Evolutionary conservation across 2,329 filamentous ascomycete species (phyloP).

Genomic region (Ascochyta fabae): DNA sequence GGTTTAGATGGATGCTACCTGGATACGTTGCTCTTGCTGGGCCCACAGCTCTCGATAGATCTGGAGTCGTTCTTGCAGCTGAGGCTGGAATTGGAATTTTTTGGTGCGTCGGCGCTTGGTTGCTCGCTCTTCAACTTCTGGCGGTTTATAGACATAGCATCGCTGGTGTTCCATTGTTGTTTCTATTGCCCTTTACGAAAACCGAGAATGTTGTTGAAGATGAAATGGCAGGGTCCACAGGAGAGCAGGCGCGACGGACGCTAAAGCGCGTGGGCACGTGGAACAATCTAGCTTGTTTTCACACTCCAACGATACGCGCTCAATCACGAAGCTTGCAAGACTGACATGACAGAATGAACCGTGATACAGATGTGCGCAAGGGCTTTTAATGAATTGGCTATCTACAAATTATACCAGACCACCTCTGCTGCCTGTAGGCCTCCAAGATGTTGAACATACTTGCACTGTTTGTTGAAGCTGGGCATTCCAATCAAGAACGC

Average conservation of each 20-base stretch:
- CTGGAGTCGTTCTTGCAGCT: constrained; percentile 58
- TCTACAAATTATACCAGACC: background rate
- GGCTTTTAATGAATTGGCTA: background rate
- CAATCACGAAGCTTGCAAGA: too few relatives aligned
- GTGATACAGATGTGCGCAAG: background rate
- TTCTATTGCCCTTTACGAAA: background rate
- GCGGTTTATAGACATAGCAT: constrained; percentile 54
- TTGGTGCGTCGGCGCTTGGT: constrained; percentile 51
- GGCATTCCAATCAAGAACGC: background rate
- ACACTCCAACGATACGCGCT: background rate
- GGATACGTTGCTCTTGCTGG: constrained; percentile 67
- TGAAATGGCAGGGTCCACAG: constrained; percentile 15
- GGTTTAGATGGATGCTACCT: constrained; percentile 50
- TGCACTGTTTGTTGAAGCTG: background rate
- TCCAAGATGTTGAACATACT: background rate
- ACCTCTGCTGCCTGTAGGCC: background rate
- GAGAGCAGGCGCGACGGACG: constrained; percentile 19
- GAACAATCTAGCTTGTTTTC: constrained; percentile 11
- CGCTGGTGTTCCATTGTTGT: constrained; percentile 57
- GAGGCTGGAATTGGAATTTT: constrained; percentile 31
- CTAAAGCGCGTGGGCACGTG: constrained; percentile 38
- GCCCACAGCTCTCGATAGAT: constrained; percentile 71
- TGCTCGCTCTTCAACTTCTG: constrained; percentile 44
- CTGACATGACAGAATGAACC: background rate
- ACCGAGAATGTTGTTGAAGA: constrained; percentile 8